phyloP scores from a whole-genome alignment of 805 yeast genomes.

The Novakomyces olei region DNA sequence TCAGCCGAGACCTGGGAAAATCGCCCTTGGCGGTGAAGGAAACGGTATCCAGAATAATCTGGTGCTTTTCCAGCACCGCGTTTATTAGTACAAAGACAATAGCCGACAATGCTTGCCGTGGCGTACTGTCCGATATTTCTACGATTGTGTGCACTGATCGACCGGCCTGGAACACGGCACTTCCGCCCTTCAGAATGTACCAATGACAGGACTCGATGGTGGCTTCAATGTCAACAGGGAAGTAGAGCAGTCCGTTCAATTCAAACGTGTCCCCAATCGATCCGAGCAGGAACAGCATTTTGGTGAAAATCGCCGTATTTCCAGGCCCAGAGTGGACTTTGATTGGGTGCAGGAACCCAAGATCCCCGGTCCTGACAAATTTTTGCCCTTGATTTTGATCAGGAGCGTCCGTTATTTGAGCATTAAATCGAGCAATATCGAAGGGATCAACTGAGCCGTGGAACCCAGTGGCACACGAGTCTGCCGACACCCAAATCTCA shows the following conservation, averaged over 20 bases:
- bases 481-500: slow-evolving; percentile 90
- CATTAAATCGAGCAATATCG: slow-evolving; percentile 33
- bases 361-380: slow-evolving; percentile 76
- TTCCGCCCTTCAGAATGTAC: slow-evolving; percentile 16
- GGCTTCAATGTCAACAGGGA: slow-evolving; percentile 62
- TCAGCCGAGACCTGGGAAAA: slow-evolving; percentile 49
- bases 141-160: slow-evolving; percentile 57
- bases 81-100: slow-evolving; percentile 68
- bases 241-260: slow-evolving; percentile 72
- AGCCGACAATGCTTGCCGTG: slow-evolving; percentile 31
- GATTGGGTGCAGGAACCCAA: slow-evolving; percentile 74
- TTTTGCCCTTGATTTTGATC: slow-evolving; percentile 34
- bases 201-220: slow-evolving; percentile 34
- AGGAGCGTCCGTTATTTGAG: slow-evolving; percentile 28
- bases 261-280: slow-evolving; percentile 73
- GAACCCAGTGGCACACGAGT: slow-evolving; percentile 49
- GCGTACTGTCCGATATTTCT: slow-evolving; percentile 28
- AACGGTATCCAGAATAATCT: slow-evolving; percentile 60
- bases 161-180: slow-evolving; percentile 61
- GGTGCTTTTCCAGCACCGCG: slow-evolving; percentile 57
- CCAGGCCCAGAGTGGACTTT: slow-evolving; percentile 19
- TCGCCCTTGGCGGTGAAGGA: slow-evolving; percentile 47
- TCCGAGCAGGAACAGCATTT: slow-evolving; percentile 68
- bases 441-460: slow-evolving; percentile 31
- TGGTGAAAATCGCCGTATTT: slow-evolving; percentile 30